Percentiles rank a stretch among this genome's conserved stretches.
Evolutionary conservation across 2,329 filamentous ascomycete species (phyloP).

Genomic region (Diaporthe vexans): DNA sequence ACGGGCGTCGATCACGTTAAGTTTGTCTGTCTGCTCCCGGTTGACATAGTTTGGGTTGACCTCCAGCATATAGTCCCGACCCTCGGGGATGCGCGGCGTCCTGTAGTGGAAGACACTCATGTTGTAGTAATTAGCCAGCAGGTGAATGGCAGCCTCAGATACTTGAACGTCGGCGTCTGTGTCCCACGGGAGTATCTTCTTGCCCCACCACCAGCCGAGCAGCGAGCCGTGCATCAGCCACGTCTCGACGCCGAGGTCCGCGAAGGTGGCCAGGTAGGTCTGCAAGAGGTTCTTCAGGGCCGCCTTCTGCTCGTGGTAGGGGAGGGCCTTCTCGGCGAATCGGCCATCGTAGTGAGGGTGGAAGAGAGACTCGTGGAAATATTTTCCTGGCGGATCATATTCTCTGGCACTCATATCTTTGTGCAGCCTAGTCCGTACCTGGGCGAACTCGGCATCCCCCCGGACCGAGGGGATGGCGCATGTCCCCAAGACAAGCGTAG

Average conservation of each 20-base stretch:
- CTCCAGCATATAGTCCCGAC: constrained; percentile 63
- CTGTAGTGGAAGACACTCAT: constrained; percentile 62
- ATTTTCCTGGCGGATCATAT: constrained; percentile 47
- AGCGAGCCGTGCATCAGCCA: constrained; percentile 91
- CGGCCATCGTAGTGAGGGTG: constrained; percentile 56
- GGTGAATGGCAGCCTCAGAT: constrained; percentile 73
- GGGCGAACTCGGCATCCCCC: constrained; percentile 43
- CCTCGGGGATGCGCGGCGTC: constrained; percentile 54
- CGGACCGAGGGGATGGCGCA: constrained; percentile 21
- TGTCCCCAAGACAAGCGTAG: constrained; percentile 39
- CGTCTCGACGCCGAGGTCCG: constrained; percentile 77
- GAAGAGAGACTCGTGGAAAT: constrained; percentile 54
- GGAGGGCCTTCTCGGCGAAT: constrained; percentile 57
- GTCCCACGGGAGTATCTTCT: constrained; percentile 80
- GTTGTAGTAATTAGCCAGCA: constrained; percentile 78
- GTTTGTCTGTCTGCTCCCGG: constrained; percentile 53
- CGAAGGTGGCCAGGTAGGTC: constrained; percentile 79
- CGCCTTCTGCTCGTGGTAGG: constrained; percentile 69
- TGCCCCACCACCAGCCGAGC: constrained; percentile 90
- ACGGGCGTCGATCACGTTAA: constrained; percentile 63
- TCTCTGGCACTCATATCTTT: constrained; percentile 44
- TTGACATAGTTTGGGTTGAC: constrained; percentile 60
- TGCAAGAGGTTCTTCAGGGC: constrained; percentile 77
- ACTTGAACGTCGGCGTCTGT: constrained; percentile 84
- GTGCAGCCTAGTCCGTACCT: constrained; percentile 45